phyloP scores from a whole-genome alignment of 441 rosid genomes.

The Gossypium davidsonii region DNA sequence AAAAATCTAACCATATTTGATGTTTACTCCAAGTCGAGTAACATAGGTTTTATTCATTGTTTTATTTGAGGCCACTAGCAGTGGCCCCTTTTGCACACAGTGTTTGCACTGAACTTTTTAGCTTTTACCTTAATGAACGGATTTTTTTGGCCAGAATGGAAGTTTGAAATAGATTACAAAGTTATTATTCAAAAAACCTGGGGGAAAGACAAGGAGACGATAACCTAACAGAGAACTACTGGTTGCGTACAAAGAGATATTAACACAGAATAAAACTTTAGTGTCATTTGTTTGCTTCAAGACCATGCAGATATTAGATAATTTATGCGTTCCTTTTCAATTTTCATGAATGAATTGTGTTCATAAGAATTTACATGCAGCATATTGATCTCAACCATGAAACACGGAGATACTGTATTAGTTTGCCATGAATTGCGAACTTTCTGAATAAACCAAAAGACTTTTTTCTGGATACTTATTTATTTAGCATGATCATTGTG shows the following conservation, averaged over 20 bases:
- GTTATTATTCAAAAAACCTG: neutral
- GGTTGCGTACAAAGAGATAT: neutral
- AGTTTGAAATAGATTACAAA: neutral
- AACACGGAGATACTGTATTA: neutral
- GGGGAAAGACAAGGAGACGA: neutral
- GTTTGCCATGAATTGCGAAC: neutral
- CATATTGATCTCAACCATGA: neutral
- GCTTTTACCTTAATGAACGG: neutral
- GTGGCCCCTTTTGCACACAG: neutral
- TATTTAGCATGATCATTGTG: neutral
- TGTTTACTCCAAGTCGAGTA: neutral
- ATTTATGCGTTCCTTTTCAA: neutral
- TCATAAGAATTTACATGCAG: neutral
- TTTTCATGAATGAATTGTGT: neutral
- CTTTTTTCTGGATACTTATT: neutral
- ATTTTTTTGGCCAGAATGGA: neutral
- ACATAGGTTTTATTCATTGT: neutral
- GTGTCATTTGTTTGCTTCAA: neutral
- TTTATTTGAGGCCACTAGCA: neutral
- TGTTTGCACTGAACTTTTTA: neutral
- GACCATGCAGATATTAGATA: neutral
- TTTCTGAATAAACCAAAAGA: neutral
- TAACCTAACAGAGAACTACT: neutral
- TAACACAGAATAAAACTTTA: neutral
- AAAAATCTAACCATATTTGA: neutral